A percentile compares a stretch with the other conserved stretches of the same genome.
These are phyloP conservation scores for Claviceps paspali DNA, from an alignment of 2,329 filamentous ascomycete species.

Conservation along the genomic window DNA sequence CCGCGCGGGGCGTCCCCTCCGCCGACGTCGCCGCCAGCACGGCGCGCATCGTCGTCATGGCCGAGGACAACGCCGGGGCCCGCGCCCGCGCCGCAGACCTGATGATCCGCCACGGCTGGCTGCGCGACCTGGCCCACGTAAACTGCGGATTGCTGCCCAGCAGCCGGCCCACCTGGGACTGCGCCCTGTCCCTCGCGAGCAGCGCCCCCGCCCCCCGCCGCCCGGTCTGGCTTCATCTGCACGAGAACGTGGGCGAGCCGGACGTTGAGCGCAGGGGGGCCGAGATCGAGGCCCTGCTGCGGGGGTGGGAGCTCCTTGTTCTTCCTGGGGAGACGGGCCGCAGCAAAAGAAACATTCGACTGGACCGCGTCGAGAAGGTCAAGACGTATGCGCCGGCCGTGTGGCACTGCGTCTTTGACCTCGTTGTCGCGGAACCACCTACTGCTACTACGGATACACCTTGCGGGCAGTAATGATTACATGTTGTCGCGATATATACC, in stretches of 20 bases:
- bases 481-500: no score
- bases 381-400: constrained; percentile 56
- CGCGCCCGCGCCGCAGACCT: constrained; percentile 20
- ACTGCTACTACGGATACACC: no score
- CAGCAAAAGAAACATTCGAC: constrained; percentile 16
- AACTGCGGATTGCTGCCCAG: constrained; percentile 49
- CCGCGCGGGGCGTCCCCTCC: constrained; percentile 20
- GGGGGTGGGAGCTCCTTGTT: no score
- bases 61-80: constrained; percentile 52
- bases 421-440: constrained; percentile 29
- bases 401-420: constrained; percentile 56
- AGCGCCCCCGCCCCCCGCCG: constrained; percentile 8
- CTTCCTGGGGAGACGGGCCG: constrained; percentile 14
- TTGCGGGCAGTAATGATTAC: no score
- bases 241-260: constrained; percentile 45
- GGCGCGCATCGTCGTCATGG: constrained; percentile 49
- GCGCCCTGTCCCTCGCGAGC: constrained; percentile 22
- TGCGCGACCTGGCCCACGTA: constrained; percentile 35
- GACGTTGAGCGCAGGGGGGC: constrained; percentile 32
- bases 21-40: constrained; percentile 17
- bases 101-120: constrained; percentile 13
- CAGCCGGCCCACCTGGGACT: constrained; percentile 37
- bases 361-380: constrained; percentile 46
- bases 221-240: constrained; percentile 48
- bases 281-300: constrained; percentile 34